phyloP scores from a whole-genome alignment of 2,329 filamentous ascomycete genomes.

The Cryphonectria japonica region DNA sequence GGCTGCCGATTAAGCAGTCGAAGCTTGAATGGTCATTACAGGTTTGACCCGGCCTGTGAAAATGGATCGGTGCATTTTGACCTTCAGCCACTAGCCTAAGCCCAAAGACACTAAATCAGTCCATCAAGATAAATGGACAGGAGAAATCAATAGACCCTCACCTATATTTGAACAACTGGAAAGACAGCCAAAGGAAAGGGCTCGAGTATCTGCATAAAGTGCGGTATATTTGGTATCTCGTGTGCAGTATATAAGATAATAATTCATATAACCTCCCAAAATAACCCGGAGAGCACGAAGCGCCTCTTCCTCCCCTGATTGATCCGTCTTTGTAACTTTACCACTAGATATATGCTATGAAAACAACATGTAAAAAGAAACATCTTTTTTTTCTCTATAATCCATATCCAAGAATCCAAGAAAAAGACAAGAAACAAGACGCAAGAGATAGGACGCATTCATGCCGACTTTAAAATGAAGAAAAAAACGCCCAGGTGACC shows the following conservation, averaged over 20 bases:
- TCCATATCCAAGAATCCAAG: not conserved
- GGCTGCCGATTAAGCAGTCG: no score
- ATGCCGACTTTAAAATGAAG: not conserved
- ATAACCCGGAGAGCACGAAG: not conserved
- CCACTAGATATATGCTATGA: not conserved
- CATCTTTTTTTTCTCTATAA: slow-evolving; percentile 2
- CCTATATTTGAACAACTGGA: not conserved
- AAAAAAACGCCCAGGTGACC: slow-evolving; percentile 23
- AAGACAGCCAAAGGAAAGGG: not conserved
- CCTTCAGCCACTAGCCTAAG: no score
- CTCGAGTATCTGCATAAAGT: not conserved
- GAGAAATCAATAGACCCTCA: not conserved
- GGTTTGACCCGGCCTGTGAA: no score
- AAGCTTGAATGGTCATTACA: no score
- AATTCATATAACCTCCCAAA: slow-evolving; percentile 7
- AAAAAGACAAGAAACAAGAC: slow-evolving; percentile 7
- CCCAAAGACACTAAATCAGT: no score
- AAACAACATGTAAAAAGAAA: not conserved
- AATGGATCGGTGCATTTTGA: no score
- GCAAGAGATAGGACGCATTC: not conserved
- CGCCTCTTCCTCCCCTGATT: not conserved
- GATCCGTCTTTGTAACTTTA: not conserved
- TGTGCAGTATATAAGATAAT: slow-evolving; percentile 4
- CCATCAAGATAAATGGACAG: no score
- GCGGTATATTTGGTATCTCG: slow-evolving; percentile 12